Conservation (phyloP, 179 eudicot species). For the Carnegiea gigantea region DNA sequence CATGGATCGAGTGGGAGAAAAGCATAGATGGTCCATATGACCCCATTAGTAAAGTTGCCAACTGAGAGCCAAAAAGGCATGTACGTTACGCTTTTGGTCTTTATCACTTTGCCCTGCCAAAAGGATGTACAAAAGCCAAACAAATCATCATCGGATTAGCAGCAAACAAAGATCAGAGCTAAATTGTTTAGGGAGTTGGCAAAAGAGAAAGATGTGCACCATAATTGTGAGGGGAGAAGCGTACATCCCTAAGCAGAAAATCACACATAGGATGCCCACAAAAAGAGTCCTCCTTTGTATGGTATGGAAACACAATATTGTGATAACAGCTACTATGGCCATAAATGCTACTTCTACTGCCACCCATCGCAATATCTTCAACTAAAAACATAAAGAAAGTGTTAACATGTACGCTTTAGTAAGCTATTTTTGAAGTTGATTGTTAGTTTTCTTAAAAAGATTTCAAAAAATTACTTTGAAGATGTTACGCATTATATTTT, state of each 20-base stretch:
- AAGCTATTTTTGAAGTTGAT: too few relatives aligned
- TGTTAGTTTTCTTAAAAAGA: too few relatives aligned
- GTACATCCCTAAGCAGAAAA: slow-evolving; percentile 41
- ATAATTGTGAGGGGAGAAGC: slow-evolving; percentile 44
- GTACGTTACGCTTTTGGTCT: slow-evolving; percentile 70
- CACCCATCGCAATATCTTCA: slow-evolving; percentile 25
- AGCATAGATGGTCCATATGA: slow-evolving; percentile 62
- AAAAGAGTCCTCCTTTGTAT: slow-evolving; percentile 31
- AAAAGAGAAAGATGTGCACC: slow-evolving; percentile 24
- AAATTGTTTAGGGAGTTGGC: not conserved
- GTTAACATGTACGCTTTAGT: too few relatives aligned
- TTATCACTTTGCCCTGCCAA: slow-evolving; percentile 54
- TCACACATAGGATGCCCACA: slow-evolving; percentile 41
- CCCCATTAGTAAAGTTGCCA: slow-evolving; percentile 59
- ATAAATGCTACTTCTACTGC: slow-evolving; percentile 25
- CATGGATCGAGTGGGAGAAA: slow-evolving; percentile 50
- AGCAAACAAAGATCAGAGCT: not conserved
- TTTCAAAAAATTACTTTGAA: too few relatives aligned
- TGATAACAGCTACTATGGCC: slow-evolving; percentile 18
- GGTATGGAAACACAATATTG: slow-evolving; percentile 33
- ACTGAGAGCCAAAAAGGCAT: slow-evolving; percentile 73
- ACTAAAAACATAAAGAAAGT: slow-evolving; percentile 19
- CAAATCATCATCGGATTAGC: not conserved
- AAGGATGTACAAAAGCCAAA: not conserved
- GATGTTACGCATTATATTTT: too few relatives aligned